These are phyloP conservation scores for Globisporangium parvum DNA, from an alignment of 352 stramenopile genomes.

Conservation along the genomic window DNA sequence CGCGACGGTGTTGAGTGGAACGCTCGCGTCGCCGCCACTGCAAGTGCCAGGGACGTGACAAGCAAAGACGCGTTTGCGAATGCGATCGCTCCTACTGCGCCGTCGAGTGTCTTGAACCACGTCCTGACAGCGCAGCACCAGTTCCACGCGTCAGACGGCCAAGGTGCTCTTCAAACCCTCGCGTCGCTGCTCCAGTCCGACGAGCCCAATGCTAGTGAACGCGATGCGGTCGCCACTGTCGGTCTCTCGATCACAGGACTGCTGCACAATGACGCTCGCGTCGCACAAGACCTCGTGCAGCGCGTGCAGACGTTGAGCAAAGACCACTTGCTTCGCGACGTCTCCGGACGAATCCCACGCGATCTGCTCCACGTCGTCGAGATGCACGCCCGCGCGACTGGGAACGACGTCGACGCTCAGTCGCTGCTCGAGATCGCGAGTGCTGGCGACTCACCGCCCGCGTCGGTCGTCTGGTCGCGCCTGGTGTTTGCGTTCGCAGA, in stretches of 20 bases:
- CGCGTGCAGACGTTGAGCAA: slow-evolving; percentile 21
- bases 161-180: slow-evolving; percentile 1
- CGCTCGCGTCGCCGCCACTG: slow-evolving; percentile 23
- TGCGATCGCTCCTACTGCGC: background rate
- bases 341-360: background rate
- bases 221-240: slow-evolving; percentile 22
- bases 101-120: background rate
- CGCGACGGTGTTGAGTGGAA: slow-evolving; percentile 33
- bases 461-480: slow-evolving; percentile 15
- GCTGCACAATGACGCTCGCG: slow-evolving; percentile 8
- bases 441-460: slow-evolving; percentile 15
- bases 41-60: background rate
- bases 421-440: slow-evolving; percentile 22
- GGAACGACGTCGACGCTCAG: slow-evolving; percentile 17
- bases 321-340: slow-evolving; percentile 17
- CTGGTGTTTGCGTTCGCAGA: slow-evolving; percentile 34
- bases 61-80: slow-evolving; percentile 6
- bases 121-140: slow-evolving; percentile 10
- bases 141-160: slow-evolving; percentile 6
- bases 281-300: background rate
- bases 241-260: slow-evolving; percentile 34
- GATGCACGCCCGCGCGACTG: slow-evolving; percentile 28
- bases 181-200: background rate
- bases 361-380: slow-evolving; percentile 28
- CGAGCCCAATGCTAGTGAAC: slow-evolving; percentile 3